Conservation (phyloP, 176 grass and related monocot genomes). For the Avena atlantica region DNA sequence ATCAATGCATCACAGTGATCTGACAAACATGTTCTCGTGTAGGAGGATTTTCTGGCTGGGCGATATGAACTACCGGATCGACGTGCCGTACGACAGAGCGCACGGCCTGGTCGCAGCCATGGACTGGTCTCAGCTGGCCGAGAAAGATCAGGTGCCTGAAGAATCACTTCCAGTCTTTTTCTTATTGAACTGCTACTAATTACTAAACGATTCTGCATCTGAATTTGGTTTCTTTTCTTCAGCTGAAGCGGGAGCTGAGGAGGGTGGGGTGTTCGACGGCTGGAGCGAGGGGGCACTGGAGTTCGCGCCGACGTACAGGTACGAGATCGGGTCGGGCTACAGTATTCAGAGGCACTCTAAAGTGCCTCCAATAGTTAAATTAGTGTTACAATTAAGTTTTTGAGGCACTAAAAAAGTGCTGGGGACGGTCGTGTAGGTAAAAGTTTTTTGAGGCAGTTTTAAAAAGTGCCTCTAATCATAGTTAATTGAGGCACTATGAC, state of each 20-base stretch:
- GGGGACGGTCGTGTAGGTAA: too few relatives aligned
- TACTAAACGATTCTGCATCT: background rate
- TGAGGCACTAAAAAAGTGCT: too few relatives aligned
- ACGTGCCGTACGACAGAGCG: slow-evolving; percentile 67
- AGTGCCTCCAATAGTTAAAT: too few relatives aligned
- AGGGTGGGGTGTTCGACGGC: slow-evolving; percentile 71
- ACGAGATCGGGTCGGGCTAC: slow-evolving; percentile 59
- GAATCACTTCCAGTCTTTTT: background rate
- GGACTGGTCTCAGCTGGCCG: slow-evolving; percentile 60
- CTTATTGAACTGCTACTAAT: background rate
- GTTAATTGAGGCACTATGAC: too few relatives aligned
- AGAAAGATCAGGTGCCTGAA: slow-evolving; percentile 72
- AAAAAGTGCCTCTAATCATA: too few relatives aligned
- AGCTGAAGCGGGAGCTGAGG: slow-evolving; percentile 80
- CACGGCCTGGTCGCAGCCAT: slow-evolving; percentile 67
- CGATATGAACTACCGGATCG: slow-evolving; percentile 92
- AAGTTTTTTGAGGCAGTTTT: too few relatives aligned
- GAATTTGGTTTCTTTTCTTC: background rate
- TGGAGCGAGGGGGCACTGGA: slow-evolving; percentile 80
- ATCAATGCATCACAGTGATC: too few relatives aligned
- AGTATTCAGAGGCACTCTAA: too few relatives aligned
- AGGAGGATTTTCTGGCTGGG: slow-evolving; percentile 94
- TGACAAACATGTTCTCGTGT: background rate
- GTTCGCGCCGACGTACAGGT: slow-evolving; percentile 94
- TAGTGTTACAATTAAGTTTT: too few relatives aligned